Conservation (phyloP, 2,329 filamentous ascomycete species). For the Elsinoe perseae region DNA sequence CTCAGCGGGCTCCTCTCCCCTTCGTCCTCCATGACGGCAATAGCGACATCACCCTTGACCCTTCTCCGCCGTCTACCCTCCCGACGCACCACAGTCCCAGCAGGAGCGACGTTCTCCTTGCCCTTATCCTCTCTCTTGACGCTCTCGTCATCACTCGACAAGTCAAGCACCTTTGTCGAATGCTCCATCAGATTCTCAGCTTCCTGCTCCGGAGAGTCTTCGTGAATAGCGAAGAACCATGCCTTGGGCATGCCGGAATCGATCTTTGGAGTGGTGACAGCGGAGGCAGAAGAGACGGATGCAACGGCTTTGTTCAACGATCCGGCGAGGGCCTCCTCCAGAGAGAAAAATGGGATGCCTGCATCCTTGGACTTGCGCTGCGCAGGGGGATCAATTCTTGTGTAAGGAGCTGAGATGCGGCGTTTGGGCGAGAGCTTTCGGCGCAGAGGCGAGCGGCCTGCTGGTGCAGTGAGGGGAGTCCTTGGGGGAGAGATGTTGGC, state of each 20-base stretch:
- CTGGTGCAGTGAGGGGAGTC: constrained; percentile 51
- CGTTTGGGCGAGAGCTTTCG: constrained; percentile 59
- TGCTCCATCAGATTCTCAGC: constrained; percentile 91
- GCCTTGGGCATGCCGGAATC: constrained; percentile 51
- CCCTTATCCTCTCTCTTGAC: constrained; percentile 52
- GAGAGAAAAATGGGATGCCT: constrained; percentile 60
- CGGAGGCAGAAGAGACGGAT: constrained; percentile 29
- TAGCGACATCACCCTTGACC: constrained; percentile 20
- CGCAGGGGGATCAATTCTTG: constrained; percentile 64
- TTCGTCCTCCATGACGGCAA: constrained; percentile 31
- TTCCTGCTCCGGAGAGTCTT: constrained; percentile 83
- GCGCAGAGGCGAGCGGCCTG: constrained; percentile 69
- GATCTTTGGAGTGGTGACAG: constrained; percentile 37
- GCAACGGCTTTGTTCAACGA: constrained; percentile 52
- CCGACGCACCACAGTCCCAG: constrained; percentile 23
- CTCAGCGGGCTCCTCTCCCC: constrained; percentile 29
- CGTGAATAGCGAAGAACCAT: constrained; percentile 93
- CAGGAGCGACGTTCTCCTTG: constrained; percentile 90
- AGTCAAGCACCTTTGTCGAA: constrained; percentile 76
- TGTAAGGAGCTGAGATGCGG: constrained; percentile 56
- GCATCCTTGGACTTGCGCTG: constrained; percentile 39
- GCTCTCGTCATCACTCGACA: constrained; percentile 79
- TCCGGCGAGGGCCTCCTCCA: constrained; percentile 74
- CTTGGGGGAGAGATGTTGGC: constrained; percentile 37
- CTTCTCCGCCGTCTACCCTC: constrained; percentile 27